Base-by-base conservation (phyloP, 2,329 filamentous ascomycete species). In the Geosmithia morbida region DNA sequence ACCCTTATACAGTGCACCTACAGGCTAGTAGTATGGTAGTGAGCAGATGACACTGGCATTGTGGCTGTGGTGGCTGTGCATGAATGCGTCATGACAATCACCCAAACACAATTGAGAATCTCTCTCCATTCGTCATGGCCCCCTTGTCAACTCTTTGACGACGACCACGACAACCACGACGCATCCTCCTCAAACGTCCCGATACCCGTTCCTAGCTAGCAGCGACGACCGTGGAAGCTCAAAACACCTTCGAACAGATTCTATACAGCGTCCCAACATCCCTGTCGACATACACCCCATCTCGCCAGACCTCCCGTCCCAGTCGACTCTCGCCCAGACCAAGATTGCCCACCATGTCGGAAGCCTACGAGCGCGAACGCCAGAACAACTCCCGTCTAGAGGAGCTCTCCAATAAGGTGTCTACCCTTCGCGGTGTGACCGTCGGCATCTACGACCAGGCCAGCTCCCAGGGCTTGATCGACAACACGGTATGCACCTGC, bases 361-460 rank as follows among this genome's bases (percentile, higher is more conserved):
- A 87, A 63, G 75, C 82, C 53, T 87, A 85, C 68, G 83, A 87
- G 68, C 82, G 83, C 63, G 83, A 87, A 68, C 75, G 78, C 61
- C 92, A 98, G 67, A 98, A 98, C 71, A 94, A 97, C 68, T 81
- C 86, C 55, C 88, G 90, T 56, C 85, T 98, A 48, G 83, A 90
- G 59, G 88, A 94, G 62, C 83, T 98, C 39, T 85, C 85, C 16
- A 77, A 80, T 54, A 98, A 98, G 69, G 89, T 97, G 48, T 86
- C 86, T 17, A 87, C 88, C 46, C 77, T 98, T 52, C 87, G 90
- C 59, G 86, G 85, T 64, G 87, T 98, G 46, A 98, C 92, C 41
- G 80, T 97, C 54, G 88, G 98, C 69, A 98, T 98, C 59, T 96
- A 97, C 74, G 89, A 97, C 68, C 88, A 92, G 62, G 92, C 92